Evolutionary conservation across 257 asterid genomes (phyloP), one percentile per base, ranked within the genome.

Genomic region (Solanum pinnatisectum): DNA sequence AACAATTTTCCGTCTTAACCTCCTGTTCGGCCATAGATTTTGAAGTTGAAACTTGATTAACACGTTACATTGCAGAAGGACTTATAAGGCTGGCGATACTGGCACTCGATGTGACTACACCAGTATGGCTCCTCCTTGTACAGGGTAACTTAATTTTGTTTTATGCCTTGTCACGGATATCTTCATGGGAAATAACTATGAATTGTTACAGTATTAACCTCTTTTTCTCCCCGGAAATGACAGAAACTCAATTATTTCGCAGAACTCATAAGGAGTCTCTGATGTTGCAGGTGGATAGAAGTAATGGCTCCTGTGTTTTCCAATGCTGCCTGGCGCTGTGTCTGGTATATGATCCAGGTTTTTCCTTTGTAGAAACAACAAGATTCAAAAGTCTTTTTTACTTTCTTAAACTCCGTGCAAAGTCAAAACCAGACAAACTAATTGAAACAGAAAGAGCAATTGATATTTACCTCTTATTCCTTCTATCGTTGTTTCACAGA

Each of bases 301-400:
- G 95, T 96, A 84, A 96, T 96, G 99, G 98, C 98, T 89, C 99
- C 99, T 13, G 99, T 96, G 71, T 95, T 96, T 90, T 96, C 99
- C 1, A 92, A 77, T 65, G 92, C 95, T 56, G 94, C 99, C 1
- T 96, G 98, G 99, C 94, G 96, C 88, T 95, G 99, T 35, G 98
- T 95, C 37, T 96, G 99, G 99, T 90, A 93, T 88, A 87, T 96
- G 96, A 93, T 95, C 91, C 98, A 96, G 98, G 98, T 95, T 71
- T 90, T 70, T 87, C 89, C 82, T 33, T 65, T 73, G 8, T 71
- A 52, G 74, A 81, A 25, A 79, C n/a, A 16, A 63, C 15, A 63
- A 63, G 15, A n/a, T 65, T 65, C 72, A 68, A 68, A 27, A 6
- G 11, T 68, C 9, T 65, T 5, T 1, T 23, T 25, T 11, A 67